Base-by-base conservation (phyloP, 1,284 basidiomycete species). In the Pholiota adiposa region DNA sequence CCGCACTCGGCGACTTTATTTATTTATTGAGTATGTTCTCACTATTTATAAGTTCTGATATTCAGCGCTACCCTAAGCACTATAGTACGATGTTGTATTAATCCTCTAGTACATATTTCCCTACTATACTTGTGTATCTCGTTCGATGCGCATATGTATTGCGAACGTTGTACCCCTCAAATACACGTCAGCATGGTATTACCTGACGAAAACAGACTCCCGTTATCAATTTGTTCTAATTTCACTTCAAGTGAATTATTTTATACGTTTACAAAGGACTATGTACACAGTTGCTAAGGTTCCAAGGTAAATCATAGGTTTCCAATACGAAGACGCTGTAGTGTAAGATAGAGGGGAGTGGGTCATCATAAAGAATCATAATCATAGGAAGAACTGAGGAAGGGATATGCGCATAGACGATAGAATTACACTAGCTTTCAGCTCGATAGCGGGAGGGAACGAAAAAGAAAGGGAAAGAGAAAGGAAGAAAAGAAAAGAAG, bases 321-420 rank as follows among this genome's bases (percentile, higher is more conserved):
- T 46, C 44, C 44, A 46, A 46, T 46, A 46, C 4, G 44, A 38
- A 38, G 36, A 23, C 44, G 44, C 11, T 6, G 25, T 46, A 46
- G 18, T 46, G 12, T 46, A 46, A 46, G 23, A 27, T 25, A 46
- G 16, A n/a, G n/a, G n/a, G 21, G 29, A 31, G 29, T 1, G 18
- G 6, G 40, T 8, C 18, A 19, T 43, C 44, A 50, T 50, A 40
- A 36, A 43, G 29, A 16, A 50, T 50, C 49, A 57, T 57, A 57
- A 57, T 51, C 56, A 57, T 57, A 51, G 27, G 9, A 21, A n/a
- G n/a, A n/a, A n/a, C n/a, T 25, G 9, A 56, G 49, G 12, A 43
- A 33, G 38, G n/a, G 49, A 27, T 31, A n/a, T 18, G 44, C 44
- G 11, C 11, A 46, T 48, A 59, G 61, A 21, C 46, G 54, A 64